Evolutionary conservation across 352 stramenopile genomes (phyloP), one percentile per base, ranked within the genome.

Genomic region (Globisporangium spiculum): DNA sequence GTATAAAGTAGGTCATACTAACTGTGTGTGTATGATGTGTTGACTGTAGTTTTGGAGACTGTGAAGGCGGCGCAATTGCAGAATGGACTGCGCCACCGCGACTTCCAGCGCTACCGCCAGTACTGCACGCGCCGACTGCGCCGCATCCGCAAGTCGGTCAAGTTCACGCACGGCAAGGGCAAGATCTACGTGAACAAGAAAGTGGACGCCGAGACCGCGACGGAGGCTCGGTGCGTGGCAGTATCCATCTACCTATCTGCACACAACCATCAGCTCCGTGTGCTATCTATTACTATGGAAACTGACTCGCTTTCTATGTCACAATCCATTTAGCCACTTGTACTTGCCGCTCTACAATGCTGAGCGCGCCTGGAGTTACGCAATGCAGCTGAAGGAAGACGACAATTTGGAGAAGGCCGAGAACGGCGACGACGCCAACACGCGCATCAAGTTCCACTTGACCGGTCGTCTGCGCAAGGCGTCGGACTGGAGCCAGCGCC

Each of bases 71-170:
- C 85, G 73, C 91, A 97, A 75, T 70, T 96, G 69, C 86, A 96
- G 75, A 97, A 97, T 60, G 91, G 91, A 3, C 72, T 97, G 71
- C 84, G 89, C 60, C 87, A 97, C 71, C 88, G 89, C 66, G 90
- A 97, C 80, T 97, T 97, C 76, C 85, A 92, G 75, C 89, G 90
- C 36, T 97, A 97, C 74, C 86, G 90, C 30, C 88, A 97, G 80
- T 97, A 97, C 76, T 97, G 91, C 75, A 77, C 86, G 65, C 82
- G 91, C 18, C 87, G 90, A 20, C 75, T 97, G 67, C 88, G 87
- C 32, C 89, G 90, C 55, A 83, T 97, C 64, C 89, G 91, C 75
- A 96, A 94, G 77, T 91, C 88, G 30, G 77, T 90, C 71, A 91
- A 94, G 74, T 97, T 96, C 67, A 90, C 79, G 76, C 91, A 94